Base-by-base conservation (phyloP, 2,329 filamentous ascomycete species). In the Cordyceps tenuipes region DNA sequence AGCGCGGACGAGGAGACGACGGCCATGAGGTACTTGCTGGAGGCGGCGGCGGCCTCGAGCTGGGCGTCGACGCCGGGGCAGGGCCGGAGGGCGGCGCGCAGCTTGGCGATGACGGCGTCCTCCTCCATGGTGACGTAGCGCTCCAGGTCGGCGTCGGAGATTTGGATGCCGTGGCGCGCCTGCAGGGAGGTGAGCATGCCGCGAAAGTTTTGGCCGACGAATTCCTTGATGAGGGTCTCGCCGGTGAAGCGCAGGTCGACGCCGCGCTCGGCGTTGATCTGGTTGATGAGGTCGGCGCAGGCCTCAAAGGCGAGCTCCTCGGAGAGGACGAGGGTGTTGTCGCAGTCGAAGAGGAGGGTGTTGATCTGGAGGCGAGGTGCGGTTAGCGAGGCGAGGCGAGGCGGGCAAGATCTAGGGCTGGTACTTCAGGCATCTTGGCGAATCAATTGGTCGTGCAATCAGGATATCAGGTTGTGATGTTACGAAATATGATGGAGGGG, bases 251-350 rank as follows among this genome's bases (percentile, higher is more conserved):
- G 84, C 67, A 84, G 79, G 34, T 73, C 66, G 62, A 90, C 79
- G 67, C 80, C 77, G 69, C 87, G 81, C 69, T 82, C 81, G 67
- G 81, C 79, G 72, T 93, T 85, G 72, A 96, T 90, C 74, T 91
- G 80, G 77, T 96, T 96, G 79, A 91, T 88, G 65, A 96, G 85
- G 62, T 90, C 88, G 69, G 91, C 90, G 75, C 90, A 96, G 66
- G 90, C 91, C 77, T 93, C 90, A 73, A 96, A 96, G 71, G 91
- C 91, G 67, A 96, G 82, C 69, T 89, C 86, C 79, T 96, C 92
- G 59, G 90, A 95, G 68, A 94, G 85, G 72, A 94, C 91, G 72
- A 96, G 90, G 64, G 91, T 96, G 82, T 96, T 96, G 83, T 96
- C 83, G 75, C 83, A 86, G 74, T 91, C 88, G 73, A 91, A 88